Base-by-base conservation (phyloP, 441 rosid genomes). In the Isatis lusitanica region DNA sequence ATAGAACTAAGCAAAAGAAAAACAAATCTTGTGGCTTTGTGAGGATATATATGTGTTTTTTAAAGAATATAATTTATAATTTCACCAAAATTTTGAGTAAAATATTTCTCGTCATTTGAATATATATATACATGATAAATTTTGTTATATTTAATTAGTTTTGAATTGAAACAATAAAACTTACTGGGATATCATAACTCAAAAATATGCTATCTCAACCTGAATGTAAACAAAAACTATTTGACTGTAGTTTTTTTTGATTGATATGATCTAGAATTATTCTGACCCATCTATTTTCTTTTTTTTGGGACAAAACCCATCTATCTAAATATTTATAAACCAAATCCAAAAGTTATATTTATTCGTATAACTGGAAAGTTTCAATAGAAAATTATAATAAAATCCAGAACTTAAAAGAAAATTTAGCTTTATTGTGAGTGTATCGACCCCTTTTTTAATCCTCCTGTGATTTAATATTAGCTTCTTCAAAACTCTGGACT, bases 401-500 rank as follows among this genome's bases (percentile, higher is more conserved):
- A 16, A 16, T 11, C 28, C 44, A 3, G 21, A 62, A n/a, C 66
- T 62, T 8, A 7, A 62, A n/a, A 21, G 38, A 62, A n/a, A 13
- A 7, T 24, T 40, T 69, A 48, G 31, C 8, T 56, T 64, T 61
- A 13, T 44, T 24, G 11, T 13, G 48, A 64, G 59, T 53, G n/a
- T 24, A 48, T 28, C 44, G 18, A 59, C 24, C 40, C 18, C 24
- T 21, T n/a, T 66, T 55, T 4, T 26, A 15, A 30, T 50, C 31
- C 6, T 74, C 4, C 7, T 50, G 12, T 43, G 47, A 35, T 62
- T 72, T 7, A 31, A 21, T 11, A 71, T 42, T 87, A 89, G 93
- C 81, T 89, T 48, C 74, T 78, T 78, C 6, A 79, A 74, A 38
- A 66, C 28, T 79, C 74, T 21, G 94, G 94, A 50, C 5, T 79